phyloP scores from a whole-genome alignment of 192 early-diverging fungal species.

The Dissophora globulifera region DNA sequence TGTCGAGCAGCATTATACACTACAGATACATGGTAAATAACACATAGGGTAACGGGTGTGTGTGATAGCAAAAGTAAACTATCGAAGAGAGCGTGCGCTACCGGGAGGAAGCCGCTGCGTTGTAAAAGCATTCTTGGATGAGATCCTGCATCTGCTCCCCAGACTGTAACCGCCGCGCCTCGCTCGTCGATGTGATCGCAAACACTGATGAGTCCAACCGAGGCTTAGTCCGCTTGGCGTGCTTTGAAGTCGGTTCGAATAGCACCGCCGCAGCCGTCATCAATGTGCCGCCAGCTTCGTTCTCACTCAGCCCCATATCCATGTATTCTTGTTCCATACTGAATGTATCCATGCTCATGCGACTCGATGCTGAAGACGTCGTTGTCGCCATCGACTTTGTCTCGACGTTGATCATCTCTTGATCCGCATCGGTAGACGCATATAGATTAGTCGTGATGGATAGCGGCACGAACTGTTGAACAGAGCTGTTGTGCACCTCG shows the following conservation, averaged over 20 bases:
- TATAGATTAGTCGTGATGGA: background rate
- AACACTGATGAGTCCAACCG: constrained; percentile 1
- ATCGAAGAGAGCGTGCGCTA: background rate
- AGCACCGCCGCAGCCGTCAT: no score
- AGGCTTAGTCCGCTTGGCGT: constrained; percentile 10
- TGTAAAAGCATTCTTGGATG: constrained; percentile 49
- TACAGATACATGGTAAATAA: no score
- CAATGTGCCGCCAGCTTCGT: background rate
- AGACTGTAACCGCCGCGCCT: background rate
- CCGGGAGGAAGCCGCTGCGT: constrained; percentile 28
- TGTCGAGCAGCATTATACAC: no score
- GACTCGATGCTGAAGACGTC: constrained; percentile 1
- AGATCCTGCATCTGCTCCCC: constrained; percentile 39
- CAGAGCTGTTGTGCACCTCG: constrained; percentile 6
- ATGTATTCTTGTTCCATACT: constrained; percentile 32
- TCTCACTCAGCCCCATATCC: background rate
- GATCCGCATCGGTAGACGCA: constrained; percentile 7
- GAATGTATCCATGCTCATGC: constrained; percentile 19
- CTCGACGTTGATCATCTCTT: constrained; percentile 26
- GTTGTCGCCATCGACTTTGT: background rate
- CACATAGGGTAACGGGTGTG: background rate
- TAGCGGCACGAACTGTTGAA: constrained; percentile 34
- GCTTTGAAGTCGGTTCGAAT: no score
- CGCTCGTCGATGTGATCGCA: constrained; percentile 1
- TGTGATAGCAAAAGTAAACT: background rate